Evolutionary conservation across 148 eudicot genomes (phyloP), one percentile per base, ranked within the genome.

Genomic region (Pharnaceum exiguum): DNA sequence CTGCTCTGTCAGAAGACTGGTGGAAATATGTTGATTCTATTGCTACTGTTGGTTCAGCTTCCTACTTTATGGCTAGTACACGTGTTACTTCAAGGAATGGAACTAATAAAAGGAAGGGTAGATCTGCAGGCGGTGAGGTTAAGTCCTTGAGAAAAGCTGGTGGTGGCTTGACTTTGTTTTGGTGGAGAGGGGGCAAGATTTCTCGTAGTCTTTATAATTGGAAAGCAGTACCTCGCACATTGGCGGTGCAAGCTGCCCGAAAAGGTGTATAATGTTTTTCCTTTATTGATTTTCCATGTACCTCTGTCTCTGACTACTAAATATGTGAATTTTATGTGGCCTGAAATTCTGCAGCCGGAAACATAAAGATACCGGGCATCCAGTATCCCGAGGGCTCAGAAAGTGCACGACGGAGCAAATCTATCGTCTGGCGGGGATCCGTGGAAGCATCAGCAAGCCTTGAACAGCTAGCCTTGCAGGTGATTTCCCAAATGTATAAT

Each of bases 171-270:
- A 67, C 71, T 21, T 60, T 82, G 57, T 66, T 81, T 65, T 93
- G 99, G 99, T 83, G 99, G 99, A 85, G 99, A 74, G 99, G 99
- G 65, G 96, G 99, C 52, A 72, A 59, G 64, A 60, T 75, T 60
- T 89, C 99, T 30, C 89, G 96, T 32, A 65, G 70, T 63, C 79
- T 89, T 58, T 93, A 79, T 65, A 81, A 76, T 57, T 86, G 91
- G 91, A 86, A 89, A 83, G 85, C 57, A 65, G 71, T 93, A 63
- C 96, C 99, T 70, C 80, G 63, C 17, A 71, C 87, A 11, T 63
- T 78, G 65, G 91, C 83, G 63, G 64, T 67, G 57, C 81, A 86
- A 75, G 95, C 86, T 70, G 99, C 99, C 46, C 85, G 99, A 19
- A 80, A 82, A 81, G 99, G 99, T 86, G 52, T 65, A 67, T 15